phyloP scores from a whole-genome alignment of 169 alveolate genomes.

The Eimeria praecox region DNA sequence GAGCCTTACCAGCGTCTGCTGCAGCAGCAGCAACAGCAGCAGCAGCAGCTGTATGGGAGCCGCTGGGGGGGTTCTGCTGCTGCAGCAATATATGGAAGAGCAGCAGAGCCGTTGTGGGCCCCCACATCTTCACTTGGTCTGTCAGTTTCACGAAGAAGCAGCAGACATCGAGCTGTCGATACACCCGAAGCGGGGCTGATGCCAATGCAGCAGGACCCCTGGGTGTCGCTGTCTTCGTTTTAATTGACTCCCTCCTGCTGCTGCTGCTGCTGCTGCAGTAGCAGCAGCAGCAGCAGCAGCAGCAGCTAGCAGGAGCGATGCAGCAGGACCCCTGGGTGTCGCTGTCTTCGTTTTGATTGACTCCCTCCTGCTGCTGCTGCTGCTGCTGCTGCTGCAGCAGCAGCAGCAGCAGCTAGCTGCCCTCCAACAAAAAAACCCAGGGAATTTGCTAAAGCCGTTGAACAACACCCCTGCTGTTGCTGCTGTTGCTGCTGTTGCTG shows the following conservation, averaged over 20 bases:
- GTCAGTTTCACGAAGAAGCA: neutral
- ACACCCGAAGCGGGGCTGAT: slow-evolving; percentile 7
- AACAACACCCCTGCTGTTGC: neutral
- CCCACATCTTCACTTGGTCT: neutral
- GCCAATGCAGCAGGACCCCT: slow-evolving; percentile 21
- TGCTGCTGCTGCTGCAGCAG: slow-evolving; percentile 38
- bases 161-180: neutral
- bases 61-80: slow-evolving; percentile 4
- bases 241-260: too few species aligned
- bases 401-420: too few species aligned
- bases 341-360: neutral
- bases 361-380: slow-evolving; percentile 66
- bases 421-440: neutral
- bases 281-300: too few species aligned
- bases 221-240: neutral
- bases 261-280: slow-evolving; percentile 51
- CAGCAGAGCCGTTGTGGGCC: slow-evolving; percentile 14
- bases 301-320: too few species aligned
- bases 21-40: slow-evolving; percentile 27
- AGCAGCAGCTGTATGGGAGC: slow-evolving; percentile 35
- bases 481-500: neutral
- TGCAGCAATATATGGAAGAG: neutral
- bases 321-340: slow-evolving; percentile 7
- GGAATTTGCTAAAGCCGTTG: too few species aligned
- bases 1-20: slow-evolving; percentile 11